These are phyloP conservation scores for Pistacia atlantica DNA, from an alignment of 345 rosid species.

Conservation along the genomic window DNA sequence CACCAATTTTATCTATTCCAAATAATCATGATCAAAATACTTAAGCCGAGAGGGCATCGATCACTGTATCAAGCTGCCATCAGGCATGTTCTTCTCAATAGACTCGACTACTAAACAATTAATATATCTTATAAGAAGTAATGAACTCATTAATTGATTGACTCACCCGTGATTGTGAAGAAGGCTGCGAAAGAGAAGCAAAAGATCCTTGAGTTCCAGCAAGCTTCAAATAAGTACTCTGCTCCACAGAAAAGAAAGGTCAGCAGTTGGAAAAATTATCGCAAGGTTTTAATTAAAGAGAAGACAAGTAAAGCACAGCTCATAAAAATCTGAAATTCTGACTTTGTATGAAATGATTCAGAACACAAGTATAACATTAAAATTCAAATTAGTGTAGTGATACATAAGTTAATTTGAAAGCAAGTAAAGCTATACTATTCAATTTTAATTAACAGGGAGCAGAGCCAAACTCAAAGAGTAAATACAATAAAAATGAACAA, in stretches of 20 bases:
- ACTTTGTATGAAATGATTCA: background rate
- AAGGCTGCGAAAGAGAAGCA: slow-evolving; percentile 54
- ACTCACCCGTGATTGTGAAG: slow-evolving; percentile 50
- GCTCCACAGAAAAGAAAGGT: slow-evolving; percentile 25
- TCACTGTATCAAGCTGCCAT: slow-evolving; percentile 3
- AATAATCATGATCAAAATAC: background rate
- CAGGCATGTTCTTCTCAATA: background rate
- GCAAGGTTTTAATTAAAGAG: background rate
- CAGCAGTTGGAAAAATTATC: background rate
- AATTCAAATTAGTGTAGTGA: background rate
- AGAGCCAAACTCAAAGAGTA: too few species aligned
- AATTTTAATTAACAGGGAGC: background rate
- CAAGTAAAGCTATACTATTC: background rate
- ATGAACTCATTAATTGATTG: background rate
- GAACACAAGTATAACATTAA: background rate
- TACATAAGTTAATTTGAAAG: background rate
- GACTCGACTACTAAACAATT: background rate
- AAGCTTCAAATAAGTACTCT: slow-evolving; percentile 69
- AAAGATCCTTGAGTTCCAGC: slow-evolving; percentile 65
- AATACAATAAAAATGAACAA: too few species aligned
- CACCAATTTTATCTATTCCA: background rate
- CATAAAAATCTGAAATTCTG: too few species aligned
- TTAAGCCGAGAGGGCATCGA: background rate
- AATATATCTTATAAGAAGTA: background rate
- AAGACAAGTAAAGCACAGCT: background rate